Conservation (phyloP, 75 land plant genomes). For the Picea glauca region DNA sequence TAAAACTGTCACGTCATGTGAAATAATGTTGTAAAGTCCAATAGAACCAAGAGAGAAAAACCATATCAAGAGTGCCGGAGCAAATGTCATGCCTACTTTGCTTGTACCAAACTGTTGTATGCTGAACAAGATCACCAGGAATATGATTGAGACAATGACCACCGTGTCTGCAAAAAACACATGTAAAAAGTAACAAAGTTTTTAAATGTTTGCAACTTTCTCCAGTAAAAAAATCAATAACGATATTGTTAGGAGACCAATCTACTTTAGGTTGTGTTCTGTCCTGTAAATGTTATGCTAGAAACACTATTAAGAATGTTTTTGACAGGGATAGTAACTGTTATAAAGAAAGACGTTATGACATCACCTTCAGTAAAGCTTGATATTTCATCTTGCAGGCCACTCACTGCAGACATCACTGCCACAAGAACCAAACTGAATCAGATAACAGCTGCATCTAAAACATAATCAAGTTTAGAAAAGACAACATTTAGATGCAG, state of each 20-base stretch:
- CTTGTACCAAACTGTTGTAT: constrained; percentile 92
- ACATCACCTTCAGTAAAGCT: constrained; percentile 57
- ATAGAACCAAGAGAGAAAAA: constrained; percentile 71
- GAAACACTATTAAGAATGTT: background rate
- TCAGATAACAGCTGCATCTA: background rate
- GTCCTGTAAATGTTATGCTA: background rate
- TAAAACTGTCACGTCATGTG: constrained; percentile 53
- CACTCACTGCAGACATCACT: constrained; percentile 96
- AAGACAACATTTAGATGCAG: background rate
- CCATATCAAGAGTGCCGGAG: constrained; percentile 85
- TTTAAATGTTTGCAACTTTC: background rate
- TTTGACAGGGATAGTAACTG: background rate
- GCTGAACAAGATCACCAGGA: constrained; percentile 75
- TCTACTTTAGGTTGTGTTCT: background rate
- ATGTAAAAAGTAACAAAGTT: background rate
- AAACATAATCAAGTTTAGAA: background rate
- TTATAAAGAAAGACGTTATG: background rate
- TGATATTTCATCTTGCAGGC: constrained; percentile 59
- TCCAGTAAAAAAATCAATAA: background rate
- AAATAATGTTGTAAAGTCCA: constrained; percentile 79
- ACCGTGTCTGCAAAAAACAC: constrained; percentile 59
- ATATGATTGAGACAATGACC: constrained; percentile 53
- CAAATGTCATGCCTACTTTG: constrained; percentile 79
- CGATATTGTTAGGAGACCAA: background rate
- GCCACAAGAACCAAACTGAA: constrained; percentile 18